Base-by-base conservation (phyloP, 768 basidiomycete species). In the button mushroom (Agaricus bisporus) region DNA sequence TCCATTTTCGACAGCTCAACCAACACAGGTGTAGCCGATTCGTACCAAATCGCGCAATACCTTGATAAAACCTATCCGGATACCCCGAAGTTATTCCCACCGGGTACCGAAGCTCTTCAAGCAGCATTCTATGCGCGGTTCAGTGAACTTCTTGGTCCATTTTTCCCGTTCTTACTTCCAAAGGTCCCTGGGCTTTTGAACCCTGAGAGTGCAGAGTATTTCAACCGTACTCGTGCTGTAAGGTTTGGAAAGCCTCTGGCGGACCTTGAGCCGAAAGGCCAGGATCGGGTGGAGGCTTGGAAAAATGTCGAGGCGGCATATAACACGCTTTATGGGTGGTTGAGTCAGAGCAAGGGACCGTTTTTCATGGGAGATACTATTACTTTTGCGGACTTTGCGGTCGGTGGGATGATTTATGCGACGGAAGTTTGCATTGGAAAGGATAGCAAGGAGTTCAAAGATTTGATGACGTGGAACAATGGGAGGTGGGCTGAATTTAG, bases 61-160 rank as follows among this genome's bases (percentile, higher is more conserved):
- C 65, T 79, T 53, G 78, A 79, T 46, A 62, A 68, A 2, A 60
- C 63, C 1, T 79, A 74, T 63, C 72, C 75, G 0, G 59, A 66
- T 37, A 66, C 67, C 0, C 72, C 68, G 1, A 51, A 47, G 5
- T 61, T 77, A 5, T 49, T 75, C 45, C 71, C 68, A 0, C 37
- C 51, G 6, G 69, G 69, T n/a, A 68, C 69, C 0, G 60, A 59
- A 48, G 63, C 64, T 58, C 39, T 76, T 22, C 57, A 70, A n/a
- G 59, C 55, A 3, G 68, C 66, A 1, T 72, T 73, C 57, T 48
- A 54, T n/a, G 46, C 35, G 12, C 26, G 20, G 43, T 54, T 44
- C 49, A 61, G 10, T 22, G 59, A 44, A 64, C 63, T 22, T 29
- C 18, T 58, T 18, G 12, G 17, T 1, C 39, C 58, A 9, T 11